Evolutionary conservation across 2,329 filamentous ascomycete genomes (phyloP).

Genomic region (Trichophaea hybrida): DNA sequence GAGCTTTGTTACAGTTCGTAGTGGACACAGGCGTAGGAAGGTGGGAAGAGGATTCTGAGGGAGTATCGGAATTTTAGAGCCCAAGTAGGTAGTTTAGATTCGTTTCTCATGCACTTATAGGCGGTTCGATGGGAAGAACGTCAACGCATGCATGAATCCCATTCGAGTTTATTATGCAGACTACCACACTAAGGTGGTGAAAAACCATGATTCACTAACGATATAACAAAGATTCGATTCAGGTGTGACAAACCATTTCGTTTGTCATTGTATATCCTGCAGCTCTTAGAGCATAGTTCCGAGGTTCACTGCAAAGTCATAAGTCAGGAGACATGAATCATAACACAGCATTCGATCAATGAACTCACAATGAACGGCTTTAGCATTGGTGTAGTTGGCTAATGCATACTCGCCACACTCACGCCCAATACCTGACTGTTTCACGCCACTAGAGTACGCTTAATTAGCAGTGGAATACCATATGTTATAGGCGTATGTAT

Average conservation of each 20-base stretch:
- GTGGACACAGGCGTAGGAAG: too few relatives aligned
- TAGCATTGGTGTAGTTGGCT: conserved; percentile 34
- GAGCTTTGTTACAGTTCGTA: too few relatives aligned
- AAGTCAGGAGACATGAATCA: background rate
- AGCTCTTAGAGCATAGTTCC: conserved; percentile 2
- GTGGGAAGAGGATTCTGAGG: too few relatives aligned
- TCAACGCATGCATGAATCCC: too few relatives aligned
- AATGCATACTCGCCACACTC: conserved; percentile 27
- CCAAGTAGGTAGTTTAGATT: too few relatives aligned
- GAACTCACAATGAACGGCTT: conserved; percentile 33
- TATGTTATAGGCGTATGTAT: conserved; percentile 2
- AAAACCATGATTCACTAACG: background rate
- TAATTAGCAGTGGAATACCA: conserved; percentile 5
- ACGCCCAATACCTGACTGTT: conserved; percentile 38
- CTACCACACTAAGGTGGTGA: background rate
- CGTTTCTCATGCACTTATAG: too few relatives aligned
- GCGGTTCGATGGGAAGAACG: too few relatives aligned
- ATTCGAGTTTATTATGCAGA: too few relatives aligned
- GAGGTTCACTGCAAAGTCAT: conserved; percentile 11
- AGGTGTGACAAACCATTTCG: background rate
- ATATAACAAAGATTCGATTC: too few relatives aligned
- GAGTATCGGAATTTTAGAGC: too few relatives aligned
- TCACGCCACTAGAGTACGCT: conserved; percentile 31
- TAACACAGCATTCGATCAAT: background rate
- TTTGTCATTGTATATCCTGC: background rate